Conservation (phyloP, 73 alveolate species). For the Symbiodinium pilosum region DNA sequence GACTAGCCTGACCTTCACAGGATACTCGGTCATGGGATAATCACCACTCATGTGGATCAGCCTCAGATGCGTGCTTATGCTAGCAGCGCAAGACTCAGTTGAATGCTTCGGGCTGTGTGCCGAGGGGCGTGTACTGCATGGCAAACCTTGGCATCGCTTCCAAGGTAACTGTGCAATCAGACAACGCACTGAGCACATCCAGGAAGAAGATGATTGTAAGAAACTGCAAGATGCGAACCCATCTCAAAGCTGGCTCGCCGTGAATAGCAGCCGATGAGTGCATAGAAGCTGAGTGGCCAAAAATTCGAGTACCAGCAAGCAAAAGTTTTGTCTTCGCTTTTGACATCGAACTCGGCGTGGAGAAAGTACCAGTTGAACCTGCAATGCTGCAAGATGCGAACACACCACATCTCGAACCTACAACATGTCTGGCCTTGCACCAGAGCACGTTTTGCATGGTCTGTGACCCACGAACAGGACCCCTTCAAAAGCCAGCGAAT, state of each 20-base stretch:
- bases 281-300: slow-evolving; percentile 18
- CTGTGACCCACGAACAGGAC: not conserved
- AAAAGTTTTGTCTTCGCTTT: slow-evolving; percentile 49
- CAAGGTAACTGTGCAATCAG: too few species aligned
- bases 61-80: not conserved
- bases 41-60: slow-evolving; percentile 91
- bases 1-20: slow-evolving; percentile 64
- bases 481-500: not conserved
- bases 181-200: too few species aligned
- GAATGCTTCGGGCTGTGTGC: not conserved
- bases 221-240: too few species aligned
- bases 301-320: slow-evolving; percentile 89
- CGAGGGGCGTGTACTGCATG: slow-evolving; percentile 50
- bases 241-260: too few species aligned
- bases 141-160: slow-evolving; percentile 25
- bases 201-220: too few species aligned
- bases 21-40: slow-evolving; percentile 88
- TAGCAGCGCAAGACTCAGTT: too few species aligned
- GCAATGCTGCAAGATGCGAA: too few species aligned
- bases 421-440: too few species aligned
- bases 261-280: not conserved
- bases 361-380: slow-evolving; percentile 94
- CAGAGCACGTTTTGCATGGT: not conserved
- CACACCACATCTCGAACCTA: not conserved
- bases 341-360: slow-evolving; percentile 60